Percentiles rank a stretch among this genome's conserved stretches.
These are phyloP conservation scores for Rhizophagus sp. DNA, from an alignment of 192 early-diverging fungal genomes.

Conservation along the genomic window DNA sequence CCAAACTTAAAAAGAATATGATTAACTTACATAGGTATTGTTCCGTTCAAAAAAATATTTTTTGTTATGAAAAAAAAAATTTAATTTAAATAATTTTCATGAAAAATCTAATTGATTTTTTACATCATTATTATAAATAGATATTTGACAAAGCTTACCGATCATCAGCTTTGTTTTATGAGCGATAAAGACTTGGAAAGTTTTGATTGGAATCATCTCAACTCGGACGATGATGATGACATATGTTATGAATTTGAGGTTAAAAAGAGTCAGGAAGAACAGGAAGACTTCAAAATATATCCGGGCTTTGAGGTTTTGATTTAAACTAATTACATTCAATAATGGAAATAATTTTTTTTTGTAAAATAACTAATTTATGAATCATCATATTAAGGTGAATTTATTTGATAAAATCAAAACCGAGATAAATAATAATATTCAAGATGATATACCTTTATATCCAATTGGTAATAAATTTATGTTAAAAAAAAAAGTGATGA, in stretches of 20 bases:
- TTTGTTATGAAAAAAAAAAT: too few relatives aligned
- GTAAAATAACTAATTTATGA: too few relatives aligned
- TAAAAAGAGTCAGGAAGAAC: constrained; percentile 18
- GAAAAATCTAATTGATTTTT: too few relatives aligned
- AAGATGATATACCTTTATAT: background rate
- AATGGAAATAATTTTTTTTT: too few relatives aligned
- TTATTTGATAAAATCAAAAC: background rate
- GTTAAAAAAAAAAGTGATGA: background rate
- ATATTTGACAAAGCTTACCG: constrained; percentile 29
- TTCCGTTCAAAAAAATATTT: too few relatives aligned
- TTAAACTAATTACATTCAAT: too few relatives aligned
- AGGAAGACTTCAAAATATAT: constrained; percentile 8
- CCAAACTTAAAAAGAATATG: constrained; percentile 31
- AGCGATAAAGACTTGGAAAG: constrained; percentile 17
- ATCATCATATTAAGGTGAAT: background rate
- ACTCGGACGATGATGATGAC: background rate
- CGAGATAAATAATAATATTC: background rate
- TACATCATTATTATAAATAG: background rate
- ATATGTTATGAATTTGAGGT: constrained; percentile 21
- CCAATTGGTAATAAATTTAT: background rate
- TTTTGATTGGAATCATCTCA: constrained; percentile 3
- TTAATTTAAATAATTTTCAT: too few relatives aligned
- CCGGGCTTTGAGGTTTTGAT: background rate
- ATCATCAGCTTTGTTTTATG: constrained; percentile 28
- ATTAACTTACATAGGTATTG: constrained; percentile 33